A percentile compares a stretch with the other conserved stretches of the same genome.
Conservation (phyloP, 1,139 yeast genomes). For the Pichia inconspicua region DNA sequence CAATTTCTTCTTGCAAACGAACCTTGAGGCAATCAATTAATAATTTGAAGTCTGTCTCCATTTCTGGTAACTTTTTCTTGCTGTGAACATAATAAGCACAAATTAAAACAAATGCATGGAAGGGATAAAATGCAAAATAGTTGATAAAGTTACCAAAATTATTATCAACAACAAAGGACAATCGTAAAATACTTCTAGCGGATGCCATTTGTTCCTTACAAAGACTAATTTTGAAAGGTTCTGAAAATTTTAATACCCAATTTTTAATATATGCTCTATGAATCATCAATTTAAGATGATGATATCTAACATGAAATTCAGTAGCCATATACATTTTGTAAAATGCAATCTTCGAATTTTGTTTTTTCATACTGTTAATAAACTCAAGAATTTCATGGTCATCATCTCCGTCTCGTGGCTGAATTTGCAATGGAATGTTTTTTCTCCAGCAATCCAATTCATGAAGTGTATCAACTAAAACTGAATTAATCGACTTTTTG, state of each 20-base stretch:
- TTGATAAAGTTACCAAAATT: slow-evolving; percentile 14
- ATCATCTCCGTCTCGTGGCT: slow-evolving; percentile 14
- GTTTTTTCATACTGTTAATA: slow-evolving; percentile 5
- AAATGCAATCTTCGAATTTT: not conserved
- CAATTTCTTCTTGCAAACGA: slow-evolving; percentile 14
- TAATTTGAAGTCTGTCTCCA: slow-evolving; percentile 18
- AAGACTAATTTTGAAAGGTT: slow-evolving; percentile 1
- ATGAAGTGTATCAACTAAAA: slow-evolving; percentile 12
- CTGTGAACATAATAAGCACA: slow-evolving; percentile 21
- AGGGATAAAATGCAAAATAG: slow-evolving; percentile 23
- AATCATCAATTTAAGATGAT: slow-evolving; percentile 14
- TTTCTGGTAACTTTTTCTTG: not conserved
- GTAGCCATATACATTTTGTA: slow-evolving; percentile 10
- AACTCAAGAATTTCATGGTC: slow-evolving; percentile 8
- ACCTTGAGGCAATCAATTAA: slow-evolving; percentile 14
- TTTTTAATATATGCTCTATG: slow-evolving; percentile 8
- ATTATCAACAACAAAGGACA: slow-evolving; percentile 15
- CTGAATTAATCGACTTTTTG: slow-evolving; percentile 12
- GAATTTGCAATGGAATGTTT: slow-evolving; percentile 19
- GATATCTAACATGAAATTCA: slow-evolving; percentile 11
- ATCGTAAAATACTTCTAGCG: slow-evolving; percentile 20
- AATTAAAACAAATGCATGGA: slow-evolving; percentile 25
- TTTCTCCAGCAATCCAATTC: slow-evolving; percentile 25
- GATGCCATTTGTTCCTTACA: slow-evolving; percentile 16
- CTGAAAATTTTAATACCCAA: slow-evolving; percentile 2